Base-by-base conservation (phyloP, 352 stramenopile genomes). In the Phytopythium ostracodes region DNA sequence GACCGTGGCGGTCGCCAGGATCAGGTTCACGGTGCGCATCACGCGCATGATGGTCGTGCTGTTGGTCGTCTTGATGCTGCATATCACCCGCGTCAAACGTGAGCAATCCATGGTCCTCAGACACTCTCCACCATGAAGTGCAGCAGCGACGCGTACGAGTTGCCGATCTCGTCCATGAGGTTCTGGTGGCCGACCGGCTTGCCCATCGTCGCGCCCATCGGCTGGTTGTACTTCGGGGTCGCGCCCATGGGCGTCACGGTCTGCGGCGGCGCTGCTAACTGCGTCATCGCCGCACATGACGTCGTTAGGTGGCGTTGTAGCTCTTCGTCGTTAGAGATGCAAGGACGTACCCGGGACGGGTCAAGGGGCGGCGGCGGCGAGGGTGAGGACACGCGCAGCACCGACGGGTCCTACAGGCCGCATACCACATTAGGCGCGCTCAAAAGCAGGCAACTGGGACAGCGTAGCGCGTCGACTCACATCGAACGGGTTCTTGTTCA, bases 161-260 rank as follows among this genome's bases (percentile, higher is more conserved):
- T 67, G 57, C 84, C 79, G 44, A 95, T 88, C 63, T 93, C 84
- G 60, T 95, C 82, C 82, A 95, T 95, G 44, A 95, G 78, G 63
- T 93, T 94, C 58, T 76, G 74, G 24, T 72, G 73, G 38, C 35
- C 68, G 59, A 57, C 53, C 42, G 38, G 38, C 15, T 44, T 44
- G 38, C 38, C 60, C 18, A 59, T 22, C 5, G 79, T 59, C 17
- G 64, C 55, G 18, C 53, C 63, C 10, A 71, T 46, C 25, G 59
- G 60, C n/a, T 52, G 52, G 25, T 31, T 24, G 60, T 77, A 77
- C 47, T 60, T 38, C n/a, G 49, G 50, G 6, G 62, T 10, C 8
- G 61, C 43, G 12, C 56, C 64, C 18, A 73, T 69, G 10, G 74
- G 67, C 31, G 73, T 59, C 47, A 81, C 71, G 11, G 71, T 47